phyloP scores from a whole-genome alignment of 345 rosid genomes.

The Erucastrum elatum region DNA sequence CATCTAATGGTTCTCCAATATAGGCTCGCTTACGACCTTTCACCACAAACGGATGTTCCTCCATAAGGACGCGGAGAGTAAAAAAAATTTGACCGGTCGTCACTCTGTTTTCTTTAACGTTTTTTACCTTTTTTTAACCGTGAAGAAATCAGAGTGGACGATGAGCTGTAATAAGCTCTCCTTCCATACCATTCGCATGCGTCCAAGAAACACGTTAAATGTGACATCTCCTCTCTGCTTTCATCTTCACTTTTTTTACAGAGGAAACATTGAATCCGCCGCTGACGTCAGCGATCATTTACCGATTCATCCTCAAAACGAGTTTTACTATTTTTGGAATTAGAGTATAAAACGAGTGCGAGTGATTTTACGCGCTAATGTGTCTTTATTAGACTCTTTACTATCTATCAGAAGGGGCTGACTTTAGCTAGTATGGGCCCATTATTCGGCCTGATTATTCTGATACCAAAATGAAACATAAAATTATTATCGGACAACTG shows the following conservation, averaged over 20 bases:
- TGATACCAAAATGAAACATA: not conserved
- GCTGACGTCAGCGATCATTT: not conserved
- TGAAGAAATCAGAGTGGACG: not conserved
- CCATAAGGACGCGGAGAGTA: not conserved
- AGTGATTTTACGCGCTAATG: not conserved
- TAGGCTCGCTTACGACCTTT: constrained; percentile 1
- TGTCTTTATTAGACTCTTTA: too few relatives aligned
- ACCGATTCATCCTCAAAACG: not conserved
- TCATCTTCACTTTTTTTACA: not conserved
- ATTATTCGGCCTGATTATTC: not conserved
- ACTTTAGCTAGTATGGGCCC: not conserved
- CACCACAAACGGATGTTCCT: too few relatives aligned
- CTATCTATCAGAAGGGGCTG: not conserved
- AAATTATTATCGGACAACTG: not conserved
- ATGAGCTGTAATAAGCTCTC: not conserved
- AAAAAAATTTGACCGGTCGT: not conserved
- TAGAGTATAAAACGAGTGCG: not conserved
- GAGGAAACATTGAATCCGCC: not conserved
- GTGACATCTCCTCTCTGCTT: not conserved
- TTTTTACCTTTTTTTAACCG: not conserved
- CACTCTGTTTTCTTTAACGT: not conserved
- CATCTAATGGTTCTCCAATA: not conserved
- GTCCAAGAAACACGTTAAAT: not conserved
- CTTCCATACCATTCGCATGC: not conserved
- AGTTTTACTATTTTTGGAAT: not conserved